Percentiles rank a stretch among this genome's conserved stretches.
phyloP scores from a whole-genome alignment of 441 rosid species.

The Gossypium gossypioides region DNA sequence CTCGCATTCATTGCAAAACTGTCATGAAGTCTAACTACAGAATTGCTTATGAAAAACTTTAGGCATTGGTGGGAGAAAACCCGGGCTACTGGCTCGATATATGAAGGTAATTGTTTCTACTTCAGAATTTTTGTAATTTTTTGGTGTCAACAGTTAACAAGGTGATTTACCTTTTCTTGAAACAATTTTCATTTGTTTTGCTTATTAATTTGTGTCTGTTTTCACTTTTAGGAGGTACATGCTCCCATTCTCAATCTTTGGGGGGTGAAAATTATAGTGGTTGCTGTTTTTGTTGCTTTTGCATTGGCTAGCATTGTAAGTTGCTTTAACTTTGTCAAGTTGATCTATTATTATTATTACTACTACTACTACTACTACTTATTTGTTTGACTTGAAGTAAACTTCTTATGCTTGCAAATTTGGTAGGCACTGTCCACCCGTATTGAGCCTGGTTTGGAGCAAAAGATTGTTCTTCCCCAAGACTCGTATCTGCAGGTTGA shows the following conservation, averaged over 20 bases:
- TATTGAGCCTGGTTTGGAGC: constrained; percentile 92
- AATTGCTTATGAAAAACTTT: constrained; percentile 26
- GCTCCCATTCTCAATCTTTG: constrained; percentile 70
- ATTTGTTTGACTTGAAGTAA: constrained; percentile 7
- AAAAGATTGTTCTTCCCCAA: constrained; percentile 88
- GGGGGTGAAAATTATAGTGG: constrained; percentile 70
- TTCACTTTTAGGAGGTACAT: constrained; percentile 59
- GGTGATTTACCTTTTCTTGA: neutral
- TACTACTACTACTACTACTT: neutral
- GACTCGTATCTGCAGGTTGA: constrained; percentile 96
- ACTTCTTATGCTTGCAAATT: constrained; percentile 16
- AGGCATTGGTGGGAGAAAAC: constrained; percentile 58
- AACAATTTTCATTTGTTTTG: neutral
- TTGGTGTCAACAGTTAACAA: neutral
- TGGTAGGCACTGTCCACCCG: constrained; percentile 74
- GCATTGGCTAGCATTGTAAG: constrained; percentile 85
- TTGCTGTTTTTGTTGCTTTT: constrained; percentile 66
- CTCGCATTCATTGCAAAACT: constrained; percentile 13
- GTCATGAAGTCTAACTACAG: constrained; percentile 21
- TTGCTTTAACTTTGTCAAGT: constrained; percentile 18
- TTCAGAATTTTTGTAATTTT: neutral
- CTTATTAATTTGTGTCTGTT: constrained; percentile 13
- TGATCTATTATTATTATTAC: neutral
- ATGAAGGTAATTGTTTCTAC: constrained; percentile 61
- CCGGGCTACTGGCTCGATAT: constrained; percentile 74